phyloP scores from a whole-genome alignment of 495 filamentous ascomycete species.

The Penicillium desertorum region DNA sequence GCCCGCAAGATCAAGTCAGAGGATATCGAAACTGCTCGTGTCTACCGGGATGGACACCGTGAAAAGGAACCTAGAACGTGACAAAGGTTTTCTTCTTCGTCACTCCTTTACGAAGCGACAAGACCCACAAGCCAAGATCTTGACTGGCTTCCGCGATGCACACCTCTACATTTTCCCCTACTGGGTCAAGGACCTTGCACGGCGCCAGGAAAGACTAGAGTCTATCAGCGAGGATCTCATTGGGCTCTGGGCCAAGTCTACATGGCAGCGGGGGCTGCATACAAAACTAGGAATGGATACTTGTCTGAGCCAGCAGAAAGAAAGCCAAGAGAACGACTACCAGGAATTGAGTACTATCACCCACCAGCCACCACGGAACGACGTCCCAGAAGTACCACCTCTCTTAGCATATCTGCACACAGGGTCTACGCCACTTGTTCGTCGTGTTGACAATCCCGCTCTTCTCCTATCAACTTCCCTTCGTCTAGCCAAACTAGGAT shows the following conservation, averaged over 20 bases:
- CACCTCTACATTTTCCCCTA: slow-evolving; percentile 5
- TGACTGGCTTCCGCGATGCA: slow-evolving; percentile 2
- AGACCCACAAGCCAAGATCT: not conserved
- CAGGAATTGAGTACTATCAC: not conserved
- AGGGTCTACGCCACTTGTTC: not conserved
- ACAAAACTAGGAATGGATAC: not conserved
- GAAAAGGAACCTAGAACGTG: not conserved
- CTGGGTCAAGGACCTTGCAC: not conserved
- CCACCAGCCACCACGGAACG: too few relatives aligned
- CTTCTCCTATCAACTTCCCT: not conserved
- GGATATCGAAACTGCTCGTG: not conserved
- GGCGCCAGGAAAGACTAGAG: not conserved
- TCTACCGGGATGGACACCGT: not conserved
- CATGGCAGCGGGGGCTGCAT: not conserved
- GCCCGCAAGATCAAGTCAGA: not conserved
- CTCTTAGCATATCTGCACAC: not conserved
- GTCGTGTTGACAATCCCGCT: slow-evolving; percentile 3
- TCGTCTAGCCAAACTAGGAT: not conserved
- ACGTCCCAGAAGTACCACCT: not conserved
- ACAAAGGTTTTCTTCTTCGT: not conserved
- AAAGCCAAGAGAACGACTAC: too few relatives aligned
- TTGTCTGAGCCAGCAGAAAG: not conserved
- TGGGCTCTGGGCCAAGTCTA: not conserved
- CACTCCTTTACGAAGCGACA: not conserved
- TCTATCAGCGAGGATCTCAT: slow-evolving; percentile 2